Base-by-base conservation (phyloP, 1,139 yeast species). In the Saccharomycopsis hybrid region DNA sequence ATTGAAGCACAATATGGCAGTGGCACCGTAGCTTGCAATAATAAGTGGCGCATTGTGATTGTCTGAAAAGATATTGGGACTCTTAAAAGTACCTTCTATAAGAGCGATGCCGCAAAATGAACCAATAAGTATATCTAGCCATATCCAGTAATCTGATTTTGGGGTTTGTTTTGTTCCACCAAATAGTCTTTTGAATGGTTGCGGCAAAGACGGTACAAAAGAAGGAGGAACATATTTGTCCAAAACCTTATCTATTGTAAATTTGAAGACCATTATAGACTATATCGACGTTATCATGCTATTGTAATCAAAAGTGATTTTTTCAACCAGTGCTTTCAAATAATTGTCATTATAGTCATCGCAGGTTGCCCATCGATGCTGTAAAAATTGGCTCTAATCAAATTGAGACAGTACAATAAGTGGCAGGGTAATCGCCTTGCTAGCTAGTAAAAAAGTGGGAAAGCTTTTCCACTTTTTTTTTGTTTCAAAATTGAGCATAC, bases 1-100 rank as follows among this genome's bases (percentile, higher is more conserved):
- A 59, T 82, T 82, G 63, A 77, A 82, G 45, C 80, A 68, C 27
- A 82, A 66, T 40, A 82, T 76, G 2, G 87, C 85, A 1, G 82
- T 68, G 1, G 89, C 89, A 9, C 85, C 87, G 57, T 74, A 78
- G 56, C 78, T 72, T 2, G 88, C 87, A 37, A 82, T 68, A 5
- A 82, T 67, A n/a, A 70, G 64, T 0, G 85, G 83, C 0, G 80
- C 76, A 54, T 71, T 71, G 57, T 72, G 70, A 28, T 42, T 8
- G 41, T 50, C 41, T 8, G 66, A 59, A 58, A 80, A 80, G 1
- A 71, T 73, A 1, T 72, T 66, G 3, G 68, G 62, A 55, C 74
- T 74, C 55, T 66, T 69, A 61, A 78, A 77, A 0, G 80, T 68
- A 0, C 77, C 81, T 61, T 74, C 78, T 3, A 79, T 58, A 1